A percentile compares a stretch with the other conserved stretches of the same genome.
phyloP scores from a whole-genome alignment of 2,329 filamentous ascomycete species.

The Cladosporium sp. region DNA sequence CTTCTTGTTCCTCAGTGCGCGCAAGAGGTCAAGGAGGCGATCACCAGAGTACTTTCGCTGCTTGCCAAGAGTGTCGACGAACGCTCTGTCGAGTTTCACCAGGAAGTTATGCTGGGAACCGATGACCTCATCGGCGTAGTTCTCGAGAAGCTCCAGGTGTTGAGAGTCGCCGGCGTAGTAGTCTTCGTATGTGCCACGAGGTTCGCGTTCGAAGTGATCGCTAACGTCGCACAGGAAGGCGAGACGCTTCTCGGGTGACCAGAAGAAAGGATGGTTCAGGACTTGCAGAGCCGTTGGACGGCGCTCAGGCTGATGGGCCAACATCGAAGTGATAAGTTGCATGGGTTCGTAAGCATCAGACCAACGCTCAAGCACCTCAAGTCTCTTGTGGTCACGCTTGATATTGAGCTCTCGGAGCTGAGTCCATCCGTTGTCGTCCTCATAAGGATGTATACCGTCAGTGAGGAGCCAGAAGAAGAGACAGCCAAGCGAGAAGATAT shows the following conservation, averaged over 20 bases:
- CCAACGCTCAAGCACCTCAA: constrained; percentile 51
- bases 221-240: constrained; percentile 94
- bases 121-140: constrained; percentile 42
- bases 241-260: constrained; percentile 82
- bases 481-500: constrained; percentile 93
- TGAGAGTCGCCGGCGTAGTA: constrained; percentile 44
- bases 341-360: constrained; percentile 83
- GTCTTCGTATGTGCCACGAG: constrained; percentile 54
- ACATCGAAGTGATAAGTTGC: constrained; percentile 81
- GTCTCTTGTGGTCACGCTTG: constrained; percentile 74
- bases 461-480: constrained; percentile 99
- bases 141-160: constrained; percentile 58
- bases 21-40: constrained; percentile 76
- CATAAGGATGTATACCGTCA: constrained; percentile 86
- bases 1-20: constrained; percentile 89
- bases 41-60: constrained; percentile 91
- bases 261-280: constrained; percentile 95
- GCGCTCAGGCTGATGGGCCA: constrained; percentile 59
- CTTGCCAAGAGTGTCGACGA: constrained; percentile 85
- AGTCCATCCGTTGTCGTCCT: constrained; percentile 91
- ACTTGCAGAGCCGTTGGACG: constrained; percentile 73
- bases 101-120: constrained; percentile 68
- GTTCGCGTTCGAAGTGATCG: constrained; percentile 92
- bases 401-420: constrained; percentile 84
- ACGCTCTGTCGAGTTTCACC: constrained; percentile 67